Evolutionary conservation across 257 asterid genomes (phyloP).

Genomic region (Penstemon newberryi): DNA sequence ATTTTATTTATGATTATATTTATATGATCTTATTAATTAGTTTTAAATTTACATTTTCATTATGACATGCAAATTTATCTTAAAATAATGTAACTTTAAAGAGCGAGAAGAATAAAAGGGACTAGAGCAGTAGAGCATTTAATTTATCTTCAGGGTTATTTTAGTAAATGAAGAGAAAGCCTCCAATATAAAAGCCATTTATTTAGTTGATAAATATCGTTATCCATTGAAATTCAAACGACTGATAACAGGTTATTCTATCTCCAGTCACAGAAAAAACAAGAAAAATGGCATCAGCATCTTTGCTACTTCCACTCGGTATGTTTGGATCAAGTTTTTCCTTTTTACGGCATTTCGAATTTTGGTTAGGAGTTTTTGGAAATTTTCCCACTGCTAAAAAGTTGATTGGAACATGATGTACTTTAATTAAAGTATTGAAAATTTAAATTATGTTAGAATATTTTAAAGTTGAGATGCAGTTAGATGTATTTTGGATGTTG

Average conservation of each 20-base stretch:
- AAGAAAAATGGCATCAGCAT: slow-evolving; percentile 44
- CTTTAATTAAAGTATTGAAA: too few relatives aligned
- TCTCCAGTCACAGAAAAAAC: slow-evolving; percentile 13
- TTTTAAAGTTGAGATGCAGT: too few relatives aligned
- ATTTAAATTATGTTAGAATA: too few relatives aligned
- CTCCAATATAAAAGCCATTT: not conserved
- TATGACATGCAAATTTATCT: not conserved
- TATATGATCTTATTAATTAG: too few relatives aligned
- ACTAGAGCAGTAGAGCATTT: not conserved
- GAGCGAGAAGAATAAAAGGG: not conserved
- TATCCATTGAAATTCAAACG: slow-evolving; percentile 41
- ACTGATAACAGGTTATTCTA: slow-evolving; percentile 15
- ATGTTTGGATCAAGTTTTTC: not conserved
- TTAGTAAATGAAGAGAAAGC: slow-evolving; percentile 20
- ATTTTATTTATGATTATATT: too few relatives aligned
- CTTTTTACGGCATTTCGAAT: not conserved
- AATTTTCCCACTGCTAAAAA: not conserved
- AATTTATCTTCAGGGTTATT: not conserved
- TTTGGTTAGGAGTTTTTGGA: not conserved
- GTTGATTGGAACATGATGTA: too few relatives aligned
- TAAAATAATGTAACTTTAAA: not conserved
- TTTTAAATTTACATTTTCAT: not conserved
- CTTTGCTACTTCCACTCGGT: slow-evolving; percentile 49
- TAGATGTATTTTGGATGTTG: too few relatives aligned
- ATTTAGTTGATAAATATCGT: slow-evolving; percentile 20